Evolutionary conservation across 164 flowering plant genomes (phyloP).

Genomic region (Aristolochia fimbriata): DNA sequence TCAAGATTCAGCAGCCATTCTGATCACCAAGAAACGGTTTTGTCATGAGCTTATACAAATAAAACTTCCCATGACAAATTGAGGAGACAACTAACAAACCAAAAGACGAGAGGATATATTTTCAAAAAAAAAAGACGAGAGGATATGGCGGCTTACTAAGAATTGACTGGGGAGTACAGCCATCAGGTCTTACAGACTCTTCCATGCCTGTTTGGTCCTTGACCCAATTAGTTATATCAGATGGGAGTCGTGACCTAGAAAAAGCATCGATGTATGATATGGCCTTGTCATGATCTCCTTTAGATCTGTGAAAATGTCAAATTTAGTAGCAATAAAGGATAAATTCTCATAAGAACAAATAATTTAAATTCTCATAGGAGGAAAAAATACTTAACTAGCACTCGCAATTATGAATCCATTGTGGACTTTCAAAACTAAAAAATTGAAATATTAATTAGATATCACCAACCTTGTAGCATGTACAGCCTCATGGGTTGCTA

Average conservation of each 20-base stretch:
- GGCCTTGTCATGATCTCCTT: constrained; percentile 42
- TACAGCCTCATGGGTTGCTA: constrained; percentile 42
- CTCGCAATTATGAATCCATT: background rate
- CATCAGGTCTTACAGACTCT: constrained; percentile 16
- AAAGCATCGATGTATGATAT: constrained; percentile 46
- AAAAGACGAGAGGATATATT: background rate
- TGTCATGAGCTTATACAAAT: background rate
- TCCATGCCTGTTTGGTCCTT: constrained; percentile 23
- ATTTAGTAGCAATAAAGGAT: background rate
- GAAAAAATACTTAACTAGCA: no score
- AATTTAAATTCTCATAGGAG: no score
- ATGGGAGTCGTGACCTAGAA: constrained; percentile 32
- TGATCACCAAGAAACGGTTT: constrained; percentile 8
- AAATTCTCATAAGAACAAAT: no score
- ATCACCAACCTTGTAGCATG: constrained; percentile 35
- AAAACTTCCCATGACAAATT: background rate
- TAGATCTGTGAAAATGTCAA: constrained; percentile 23
- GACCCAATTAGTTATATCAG: constrained; percentile 32
- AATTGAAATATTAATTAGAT: background rate
- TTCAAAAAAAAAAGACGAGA: background rate
- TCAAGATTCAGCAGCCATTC: constrained; percentile 53
- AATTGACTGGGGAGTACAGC: constrained; percentile 50
- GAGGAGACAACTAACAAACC: background rate
- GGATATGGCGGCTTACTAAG: constrained; percentile 31
- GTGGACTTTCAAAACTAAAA: background rate